phyloP scores from a whole-genome alignment of 2,329 filamentous ascomycete genomes.

The Rhexocercosporidium sp. region DNA sequence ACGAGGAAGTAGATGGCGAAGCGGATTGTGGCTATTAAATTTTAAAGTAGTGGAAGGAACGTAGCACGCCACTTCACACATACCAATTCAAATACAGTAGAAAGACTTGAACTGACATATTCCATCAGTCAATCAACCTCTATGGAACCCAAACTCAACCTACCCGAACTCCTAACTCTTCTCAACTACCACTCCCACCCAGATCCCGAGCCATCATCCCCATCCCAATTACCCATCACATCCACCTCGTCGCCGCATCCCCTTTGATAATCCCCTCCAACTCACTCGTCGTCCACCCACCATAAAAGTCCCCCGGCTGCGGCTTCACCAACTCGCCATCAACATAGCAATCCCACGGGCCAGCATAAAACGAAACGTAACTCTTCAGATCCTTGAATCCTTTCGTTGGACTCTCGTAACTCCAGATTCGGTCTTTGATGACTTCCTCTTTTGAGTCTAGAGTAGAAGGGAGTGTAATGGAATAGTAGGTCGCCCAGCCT shows the following conservation, averaged over 20 bases:
- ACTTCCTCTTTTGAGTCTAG: constrained; percentile 34
- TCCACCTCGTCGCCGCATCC: constrained; percentile 39
- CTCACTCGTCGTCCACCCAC: constrained; percentile 67
- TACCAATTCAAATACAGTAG: too few relatives aligned
- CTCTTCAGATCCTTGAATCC: constrained; percentile 59
- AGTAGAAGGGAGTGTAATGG: constrained; percentile 37
- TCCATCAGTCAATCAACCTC: too few relatives aligned
- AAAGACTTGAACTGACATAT: too few relatives aligned
- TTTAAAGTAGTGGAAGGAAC: too few relatives aligned
- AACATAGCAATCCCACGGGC: constrained; percentile 66
- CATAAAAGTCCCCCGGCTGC: constrained; percentile 67
- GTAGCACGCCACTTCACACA: too few relatives aligned
- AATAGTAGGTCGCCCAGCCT: constrained; percentile 63
- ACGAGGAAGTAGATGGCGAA: too few relatives aligned
- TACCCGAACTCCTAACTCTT: too few relatives aligned
- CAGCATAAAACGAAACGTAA: constrained; percentile 64
- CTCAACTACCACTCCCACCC: too few relatives aligned
- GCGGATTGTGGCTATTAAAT: too few relatives aligned
- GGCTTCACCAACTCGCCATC: constrained; percentile 64
- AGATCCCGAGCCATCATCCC: too few relatives aligned
- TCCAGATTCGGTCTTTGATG: constrained; percentile 61
- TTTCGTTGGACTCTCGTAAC: constrained; percentile 59
- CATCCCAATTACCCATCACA: constrained; percentile 18
- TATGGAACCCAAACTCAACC: too few relatives aligned
- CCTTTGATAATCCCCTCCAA: constrained; percentile 58